Base-by-base conservation (phyloP, 1,284 basidiomycete genomes). In the Ganoderma sp. region DNA sequence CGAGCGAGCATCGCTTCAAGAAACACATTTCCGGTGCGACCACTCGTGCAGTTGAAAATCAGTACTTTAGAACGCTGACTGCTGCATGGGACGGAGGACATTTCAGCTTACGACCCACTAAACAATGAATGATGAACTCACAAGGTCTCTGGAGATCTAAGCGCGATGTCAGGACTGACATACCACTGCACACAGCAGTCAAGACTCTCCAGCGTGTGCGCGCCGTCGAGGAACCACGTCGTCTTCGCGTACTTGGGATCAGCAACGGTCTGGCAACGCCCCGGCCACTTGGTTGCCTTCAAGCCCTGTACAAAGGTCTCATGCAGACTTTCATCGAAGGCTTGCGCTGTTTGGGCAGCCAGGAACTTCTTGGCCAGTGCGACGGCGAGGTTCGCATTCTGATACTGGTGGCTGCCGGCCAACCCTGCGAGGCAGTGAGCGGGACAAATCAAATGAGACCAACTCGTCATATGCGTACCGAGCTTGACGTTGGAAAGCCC, bases 21-120 rank as follows among this genome's bases (percentile, higher is more conserved):
- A 77, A 99, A 91, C 0, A 84, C 81, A 59, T 85, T 80, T 2
- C 93, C 96, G 7, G 94, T 93, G 41, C 98, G 90, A 8, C 96
- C 97, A 65, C 87, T 91, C 2, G 97, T 98, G 81, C 96, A 99
- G 81, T 99, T 99, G 84, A 99, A 99, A 43, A 99, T 87, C 58
- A 99, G 83, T 2, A 94, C 81, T 43, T 94, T 87, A 15, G 71
- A 59, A 22, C 71, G 71, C 17, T 63, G 57, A 15, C 15, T 17
- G 28, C 52, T 56, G 28, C 8, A 3, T 25, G 12, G 22, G 6
- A 25, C 4, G 22, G 10, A 5, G 22, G 14, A 52, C 22, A 22
- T 22, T 25, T 52, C 48, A 52, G n/a, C 25, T 52, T 25, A 22
- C 1, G 48, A 12, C 22, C 10, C 1, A 25, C 3, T n/a, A 52